Evolutionary conservation across 1,139 yeast genomes (phyloP), one percentile per base, ranked within the genome.

Genomic region (Debaryomycetaceae sp.): DNA sequence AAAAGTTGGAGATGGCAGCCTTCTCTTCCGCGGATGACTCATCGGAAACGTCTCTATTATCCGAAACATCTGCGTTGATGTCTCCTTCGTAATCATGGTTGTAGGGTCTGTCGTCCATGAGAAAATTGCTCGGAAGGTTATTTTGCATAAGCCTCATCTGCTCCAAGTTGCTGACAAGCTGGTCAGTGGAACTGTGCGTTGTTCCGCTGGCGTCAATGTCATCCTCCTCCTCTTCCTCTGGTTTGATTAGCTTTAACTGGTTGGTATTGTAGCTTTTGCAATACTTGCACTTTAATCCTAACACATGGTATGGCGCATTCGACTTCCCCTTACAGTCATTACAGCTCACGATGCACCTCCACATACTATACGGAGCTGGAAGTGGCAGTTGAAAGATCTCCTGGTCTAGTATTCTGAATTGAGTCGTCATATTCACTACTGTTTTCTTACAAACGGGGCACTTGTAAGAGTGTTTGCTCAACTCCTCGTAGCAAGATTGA

Each of bases 381-480:
- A 91, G 70, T 6, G 84, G 85, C 60, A 86, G 89, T 54, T 80
- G 80, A 35, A 69, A 73, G 43, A 91, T 88, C 61, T 91, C 97
- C 57, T 80, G 83, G 62, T 91, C 97, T 50, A 89, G 68, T 36
- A 90, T 84, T 41, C 97, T 70, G 59, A 91, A 91, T 60, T 88
- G 89, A 0, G 95, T 83, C 53, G 87, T 96, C 80, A 91, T 90
- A 65, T 89, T 88, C 36, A 86, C 75, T 39, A 91, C 80, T 0
- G 96, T 85, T 52, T 87, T 82, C 43, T 88, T 84, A 60, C 98
- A 91, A 2, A 89, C 76, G 1, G 98, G 98, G 63, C 98, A 91
- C 60, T 87, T 87, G 70, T 88, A 90, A 20, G 88, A 81, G 58
- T 87, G 89, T 53, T 82, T 78, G 17, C 89, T 80, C 60, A 87